Base-by-base conservation (phyloP, 2,329 filamentous ascomycete species). In the Ceratocystis harringtonii region DNA sequence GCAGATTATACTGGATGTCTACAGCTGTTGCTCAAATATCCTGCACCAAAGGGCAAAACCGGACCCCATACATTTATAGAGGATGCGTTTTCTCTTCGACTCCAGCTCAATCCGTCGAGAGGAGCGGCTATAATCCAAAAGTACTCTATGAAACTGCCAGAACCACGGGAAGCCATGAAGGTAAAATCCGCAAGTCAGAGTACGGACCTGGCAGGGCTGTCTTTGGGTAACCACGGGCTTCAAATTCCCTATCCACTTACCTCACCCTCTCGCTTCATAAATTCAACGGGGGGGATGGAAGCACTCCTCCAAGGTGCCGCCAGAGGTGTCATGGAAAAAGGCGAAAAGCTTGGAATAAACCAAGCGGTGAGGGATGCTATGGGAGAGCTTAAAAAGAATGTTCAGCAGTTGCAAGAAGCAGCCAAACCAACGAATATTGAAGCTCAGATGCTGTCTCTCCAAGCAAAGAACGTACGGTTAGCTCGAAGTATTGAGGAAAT, bases 1-100 rank as follows among this genome's bases (percentile, higher is more conserved):
- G 86, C 89, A 12, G 92, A 97, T 73, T 96, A 96, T 71, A 92
- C 94, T 1, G 82, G 84, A 44, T 92, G 90, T 7, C 78, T 99
- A 64, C 87, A 90, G 65, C 76, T 95, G 1, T 78, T 97, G 30
- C 80, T 97, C 1, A 89, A 90, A 70, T 97, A 97, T 70, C 90
- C 90, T 1, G 78, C 84, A 1, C 87, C 87, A 1, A 71, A 78
- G 4, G 75, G 78, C 2, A 80, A 84, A 1, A 78, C 87, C 69
- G 84, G 84, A 0, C 87, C 92, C 17, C 84, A 88, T 69, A 89
- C 86, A 0, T 90, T 97, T 70, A 88, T 96, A 60, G 83, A 90
- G 66, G 94, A 99, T 74, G 94, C 91, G 0, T 74, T 94, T 2
- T 90, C 87, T 71, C 79, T 95, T 2, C 80, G 80, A 55, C 79